Base-by-base conservation (phyloP, 1,284 basidiomycete genomes). In the Laetiporus sulphureus region DNA sequence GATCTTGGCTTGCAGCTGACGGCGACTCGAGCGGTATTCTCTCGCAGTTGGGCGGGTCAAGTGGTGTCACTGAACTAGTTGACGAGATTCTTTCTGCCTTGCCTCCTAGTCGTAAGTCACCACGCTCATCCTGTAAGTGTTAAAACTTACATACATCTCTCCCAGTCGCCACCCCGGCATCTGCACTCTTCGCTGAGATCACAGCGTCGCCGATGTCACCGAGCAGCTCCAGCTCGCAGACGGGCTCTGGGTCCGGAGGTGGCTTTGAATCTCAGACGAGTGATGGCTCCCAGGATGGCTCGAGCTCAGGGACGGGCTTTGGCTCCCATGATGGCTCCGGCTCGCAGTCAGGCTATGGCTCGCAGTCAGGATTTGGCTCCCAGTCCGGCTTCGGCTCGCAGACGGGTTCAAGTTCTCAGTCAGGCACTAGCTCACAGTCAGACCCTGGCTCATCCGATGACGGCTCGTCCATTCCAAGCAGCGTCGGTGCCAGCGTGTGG, bases 31-130 rank as follows among this genome's bases (percentile, higher is more conserved):
- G 35, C 10, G 27, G 15, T 18, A 18, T 29, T 12, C 2, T 42
- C 29, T 36, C 34, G 12, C 19, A 42, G 7, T 6, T 42, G 4
- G 41, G 41, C n/a, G 41, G 41, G 4, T 3, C 16, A 2, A 3
- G 16, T 2, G 41, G 29, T 18, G 19, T 32, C 4, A 27, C 30
- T 7, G 33, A n/a, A 7, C 12, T 42, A 13, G 23, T 36, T 12
- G 35, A 42, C 3, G 34, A 42, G 27, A 32, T 42, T 19, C 21
- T 42, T 13, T 21, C 41, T 13, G 35, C 23, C 12, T 22, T 42
- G 27, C 41, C 41, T 32, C 27, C 41, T 16, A 37, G 18, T 22
- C 34, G 41, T 42, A 20, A 36, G 41, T 29, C n/a, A 24, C 2
- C 7, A 21, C 8, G 15, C 16, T 20, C 11, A 22, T 11, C 29